Evolutionary conservation across 2,329 filamentous ascomycete species (phyloP).

Genomic region (Sclerotinia borealis): DNA sequence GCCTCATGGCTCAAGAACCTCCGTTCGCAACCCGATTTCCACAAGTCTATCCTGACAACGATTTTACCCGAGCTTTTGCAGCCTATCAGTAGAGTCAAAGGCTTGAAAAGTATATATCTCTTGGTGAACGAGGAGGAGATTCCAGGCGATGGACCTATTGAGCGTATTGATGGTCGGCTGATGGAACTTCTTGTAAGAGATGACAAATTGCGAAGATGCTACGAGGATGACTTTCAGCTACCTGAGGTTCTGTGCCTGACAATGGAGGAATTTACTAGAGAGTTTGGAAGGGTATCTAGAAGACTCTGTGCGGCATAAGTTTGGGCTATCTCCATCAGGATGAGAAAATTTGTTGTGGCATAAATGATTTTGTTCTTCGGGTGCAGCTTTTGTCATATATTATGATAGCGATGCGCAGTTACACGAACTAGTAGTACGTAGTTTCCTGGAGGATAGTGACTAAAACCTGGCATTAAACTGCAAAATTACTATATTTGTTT

Average conservation of each 20-base stretch:
- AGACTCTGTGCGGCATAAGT: too few species aligned
- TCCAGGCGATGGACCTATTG: neutral
- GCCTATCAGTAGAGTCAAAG: neutral
- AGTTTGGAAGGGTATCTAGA: neutral
- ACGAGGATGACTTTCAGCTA: neutral
- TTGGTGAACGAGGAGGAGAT: neutral
- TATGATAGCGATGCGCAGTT: neutral
- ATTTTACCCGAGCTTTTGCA: neutral
- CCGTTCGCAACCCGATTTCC: too few species aligned
- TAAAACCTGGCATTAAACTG: too few species aligned
- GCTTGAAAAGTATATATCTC: neutral
- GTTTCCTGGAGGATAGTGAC: too few species aligned
- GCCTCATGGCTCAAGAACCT: too few species aligned
- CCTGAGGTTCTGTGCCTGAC: neutral
- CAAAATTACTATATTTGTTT: too few species aligned
- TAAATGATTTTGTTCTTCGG: neutral
- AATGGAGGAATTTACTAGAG: neutral
- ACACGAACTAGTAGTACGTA: neutral
- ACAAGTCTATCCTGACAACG: neutral
- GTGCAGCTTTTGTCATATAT: neutral
- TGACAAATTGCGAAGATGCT: neutral
- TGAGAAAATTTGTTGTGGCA: neutral
- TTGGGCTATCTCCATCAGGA: too few species aligned
- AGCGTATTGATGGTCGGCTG: neutral
- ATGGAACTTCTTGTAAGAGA: neutral